These are phyloP conservation scores for Candida ovalis DNA, from an alignment of 805 yeast genomes.

Conservation along the genomic window DNA sequence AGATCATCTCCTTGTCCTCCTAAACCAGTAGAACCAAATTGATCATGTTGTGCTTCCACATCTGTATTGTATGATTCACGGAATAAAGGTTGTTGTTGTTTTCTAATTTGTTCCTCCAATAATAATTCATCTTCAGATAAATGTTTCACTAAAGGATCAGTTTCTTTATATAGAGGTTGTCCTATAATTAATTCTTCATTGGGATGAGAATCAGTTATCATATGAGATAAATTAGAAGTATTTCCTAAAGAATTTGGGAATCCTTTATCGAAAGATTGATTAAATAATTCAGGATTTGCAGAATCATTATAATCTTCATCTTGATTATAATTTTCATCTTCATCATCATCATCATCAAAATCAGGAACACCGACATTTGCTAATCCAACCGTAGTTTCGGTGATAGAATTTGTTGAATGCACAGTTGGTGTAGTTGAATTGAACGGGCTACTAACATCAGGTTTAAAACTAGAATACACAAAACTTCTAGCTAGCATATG, in stretches of 20 bases:
- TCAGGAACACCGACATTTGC: constrained; percentile 55
- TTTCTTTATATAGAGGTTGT: neutral
- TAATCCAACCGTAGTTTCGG: constrained; percentile 53
- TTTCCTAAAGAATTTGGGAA: neutral
- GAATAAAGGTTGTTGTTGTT: constrained; percentile 1
- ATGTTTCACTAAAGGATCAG: neutral
- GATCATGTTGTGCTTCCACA: constrained; percentile 1
- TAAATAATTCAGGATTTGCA: neutral
- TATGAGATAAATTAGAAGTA: constrained; percentile 1
- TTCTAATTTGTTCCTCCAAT: constrained; percentile 3
- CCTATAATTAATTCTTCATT: neutral
- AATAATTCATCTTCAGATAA: neutral
- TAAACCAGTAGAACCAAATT: neutral
- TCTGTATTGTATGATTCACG: neutral
- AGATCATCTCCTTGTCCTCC: neutral
- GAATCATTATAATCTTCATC: constrained; percentile 6
- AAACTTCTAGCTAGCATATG: constrained; percentile 39
- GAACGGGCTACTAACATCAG: constrained; percentile 15
- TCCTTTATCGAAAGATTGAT: constrained; percentile 2
- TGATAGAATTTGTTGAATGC: constrained; percentile 45
- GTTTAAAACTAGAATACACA: constrained; percentile 32
- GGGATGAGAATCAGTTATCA: neutral
- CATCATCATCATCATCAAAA: constrained; percentile 16
- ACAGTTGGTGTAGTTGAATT: constrained; percentile 38
- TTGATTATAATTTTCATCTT: constrained; percentile 4